Evolutionary conservation across 345 rosid species (phyloP).

Genomic region (Euphorbia tirucalli): DNA sequence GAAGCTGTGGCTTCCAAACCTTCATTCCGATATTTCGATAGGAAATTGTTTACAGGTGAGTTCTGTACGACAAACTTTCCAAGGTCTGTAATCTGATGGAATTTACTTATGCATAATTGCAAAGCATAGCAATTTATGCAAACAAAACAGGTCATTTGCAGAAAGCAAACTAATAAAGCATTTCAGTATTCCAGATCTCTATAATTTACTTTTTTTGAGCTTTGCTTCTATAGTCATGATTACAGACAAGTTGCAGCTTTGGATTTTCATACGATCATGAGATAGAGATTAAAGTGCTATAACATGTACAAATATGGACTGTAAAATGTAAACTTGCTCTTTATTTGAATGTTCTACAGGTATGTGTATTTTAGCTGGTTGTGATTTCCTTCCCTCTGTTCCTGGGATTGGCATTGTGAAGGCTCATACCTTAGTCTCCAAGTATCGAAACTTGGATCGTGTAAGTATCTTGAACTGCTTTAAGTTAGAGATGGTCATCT

Average conservation of each 20-base stretch:
- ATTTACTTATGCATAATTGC: no score
- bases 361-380: slow-evolving; percentile 91
- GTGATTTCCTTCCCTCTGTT: slow-evolving; percentile 90
- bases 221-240: neutral
- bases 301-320: neutral
- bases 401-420: slow-evolving; percentile 83
- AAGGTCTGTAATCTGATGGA: no score
- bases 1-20: slow-evolving; percentile 48
- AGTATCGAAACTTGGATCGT: slow-evolving; percentile 69
- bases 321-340: slow-evolving; percentile 4
- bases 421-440: slow-evolving; percentile 67
- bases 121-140: no score
- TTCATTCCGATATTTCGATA: slow-evolving; percentile 56
- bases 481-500: no score
- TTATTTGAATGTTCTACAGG: slow-evolving; percentile 41
- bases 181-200: neutral
- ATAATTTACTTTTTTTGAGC: neutral
- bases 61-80: slow-evolving; percentile 3
- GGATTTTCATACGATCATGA: neutral
- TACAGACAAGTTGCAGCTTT: neutral
- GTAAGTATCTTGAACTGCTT: slow-evolving; percentile 41
- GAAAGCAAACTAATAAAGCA: no score
- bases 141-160: no score
- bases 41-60: slow-evolving; percentile 64
- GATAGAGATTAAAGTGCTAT: neutral